Percentiles rank a stretch among this genome's conserved stretches.
Conservation (phyloP, 495 filamentous ascomycete species). For the Aspergillus cristatus region DNA sequence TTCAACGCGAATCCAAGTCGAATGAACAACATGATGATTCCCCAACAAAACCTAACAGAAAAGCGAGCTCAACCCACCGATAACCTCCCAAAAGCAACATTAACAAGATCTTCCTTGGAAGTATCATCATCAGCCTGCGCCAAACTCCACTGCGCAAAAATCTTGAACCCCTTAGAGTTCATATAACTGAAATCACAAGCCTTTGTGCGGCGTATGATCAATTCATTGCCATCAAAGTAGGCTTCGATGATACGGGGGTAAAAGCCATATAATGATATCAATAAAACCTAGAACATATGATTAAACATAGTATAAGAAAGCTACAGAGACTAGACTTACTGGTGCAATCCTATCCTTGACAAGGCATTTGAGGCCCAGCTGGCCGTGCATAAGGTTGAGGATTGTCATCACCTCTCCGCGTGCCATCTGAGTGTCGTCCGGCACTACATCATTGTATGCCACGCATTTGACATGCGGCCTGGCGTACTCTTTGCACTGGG, state of each 20-base stretch:
- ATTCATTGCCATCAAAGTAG: constrained; percentile 9
- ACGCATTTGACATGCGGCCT: constrained; percentile 10
- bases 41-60: no score
- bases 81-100: no score
- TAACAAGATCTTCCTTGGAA: no score
- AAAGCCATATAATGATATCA: constrained; percentile 3
- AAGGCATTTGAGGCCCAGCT: constrained; percentile 7
- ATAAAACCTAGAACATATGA: constrained; percentile 5
- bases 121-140: no score
- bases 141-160: no score
- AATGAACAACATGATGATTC: no score
- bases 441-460: constrained; percentile 7
- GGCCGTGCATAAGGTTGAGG: constrained; percentile 7
- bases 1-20: no score
- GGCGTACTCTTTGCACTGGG: neutral
- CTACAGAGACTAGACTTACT: neutral
- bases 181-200: constrained; percentile 5
- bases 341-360: constrained; percentile 8
- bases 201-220: constrained; percentile 7
- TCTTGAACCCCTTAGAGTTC: constrained; percentile 8
- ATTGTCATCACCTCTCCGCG: constrained; percentile 4
- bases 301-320: neutral
- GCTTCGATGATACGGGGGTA: constrained; percentile 9
- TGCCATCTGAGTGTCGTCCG: constrained; percentile 4
- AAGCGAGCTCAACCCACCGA: no score